Evolutionary conservation across 202 grass and related monocot species (phyloP), one percentile per base, ranked within the genome.

Genomic region (Cymbopogon flexuosus): DNA sequence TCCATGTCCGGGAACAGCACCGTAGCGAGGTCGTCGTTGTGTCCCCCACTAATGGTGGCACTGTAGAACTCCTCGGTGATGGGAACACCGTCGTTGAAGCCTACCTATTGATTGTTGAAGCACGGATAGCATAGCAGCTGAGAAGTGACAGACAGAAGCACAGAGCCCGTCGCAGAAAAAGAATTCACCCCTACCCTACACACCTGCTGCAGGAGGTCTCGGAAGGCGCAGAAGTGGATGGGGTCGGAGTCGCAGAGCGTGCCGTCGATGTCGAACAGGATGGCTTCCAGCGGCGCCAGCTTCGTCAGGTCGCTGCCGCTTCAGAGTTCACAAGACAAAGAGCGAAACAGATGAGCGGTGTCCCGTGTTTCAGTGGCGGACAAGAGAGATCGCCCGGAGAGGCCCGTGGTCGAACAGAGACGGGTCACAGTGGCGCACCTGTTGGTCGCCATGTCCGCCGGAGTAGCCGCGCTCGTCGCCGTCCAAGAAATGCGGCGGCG

Each of bases 231-330:
- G 60, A 90, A 97, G 74, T 93, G 94, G 80, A 93, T 81, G 7
- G 93, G 91, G 35, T 97, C 93, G 57, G 91, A 97, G 74, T 97
- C 93, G 49, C 80, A 88, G 12, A 97, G 69, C 16, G 93, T 97
- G 59, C 93, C 93, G 41, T 97, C 91, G 33, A 93, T 88, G 81
- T 97, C 91, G 27, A 93, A 97, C 57, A 91, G 75, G 81, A 93
- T 56, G 4, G 91, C 89, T 51, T 91, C 91, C 37, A 90, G 74
- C 6, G 91, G 89, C 78, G 91, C 84, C 62, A 93, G 73, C 63
- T 86, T 67, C 34, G 78, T 40, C 62, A 88, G 65, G 9, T 69
- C 2, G 18, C 68, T 39, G 9, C 64, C 2, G 18, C 68, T 39
- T 56, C 52, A 0, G 52, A 21, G 52, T 56, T 56, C 27, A 27